Base-by-base conservation (phyloP, 495 filamentous ascomycete species). In the Lineolata rhizophorae region DNA sequence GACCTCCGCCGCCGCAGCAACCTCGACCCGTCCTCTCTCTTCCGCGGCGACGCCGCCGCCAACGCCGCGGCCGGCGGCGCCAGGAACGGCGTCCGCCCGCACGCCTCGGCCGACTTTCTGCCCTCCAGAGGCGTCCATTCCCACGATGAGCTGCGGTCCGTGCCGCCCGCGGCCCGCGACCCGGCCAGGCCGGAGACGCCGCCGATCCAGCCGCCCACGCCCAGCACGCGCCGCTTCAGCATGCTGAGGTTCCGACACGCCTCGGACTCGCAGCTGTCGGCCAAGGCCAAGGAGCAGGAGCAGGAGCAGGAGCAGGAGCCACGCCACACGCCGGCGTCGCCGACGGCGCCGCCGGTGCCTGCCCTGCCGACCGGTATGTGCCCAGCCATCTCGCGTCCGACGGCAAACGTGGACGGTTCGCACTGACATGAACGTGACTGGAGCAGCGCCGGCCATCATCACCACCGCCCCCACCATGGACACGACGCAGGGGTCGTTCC, bases 181-280 rank as follows among this genome's bases (percentile, higher is more conserved):
- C n/a, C n/a, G n/a, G n/a, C 45, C 10, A n/a, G n/a, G n/a, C n/a
- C n/a, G n/a, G n/a, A n/a, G n/a, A n/a, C n/a, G n/a, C 42, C 45
- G 29, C 45, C 42, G 5, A 34, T 46, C 12, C 43, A 49, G 32
- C 43, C 38, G 18, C 29, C 32, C 27, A 46, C 39, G 11, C 41
- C 40, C 11, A 45, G 42, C 56, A 65, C 48, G 20, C 63, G 73
- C 37, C 73, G 85, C 20, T 94, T 94, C 49, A 87, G 76, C 48
- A 71, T 94, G 55, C 64, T 92, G 54, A 80, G 74, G 49, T 74
- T 91, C 45, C 73, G 85, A 30, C 78, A 94, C 67, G 83, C 80
- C 29, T 93, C 84, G 11, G 87, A 97, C 51, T 78, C 87, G 29
- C 82, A 92, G 46, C 60, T 94, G 31, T 81, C 80, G 6, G 53